These are phyloP conservation scores for Lentinus polychrous DNA, from an alignment of 1,284 basidiomycete genomes.

Conservation along the genomic window DNA sequence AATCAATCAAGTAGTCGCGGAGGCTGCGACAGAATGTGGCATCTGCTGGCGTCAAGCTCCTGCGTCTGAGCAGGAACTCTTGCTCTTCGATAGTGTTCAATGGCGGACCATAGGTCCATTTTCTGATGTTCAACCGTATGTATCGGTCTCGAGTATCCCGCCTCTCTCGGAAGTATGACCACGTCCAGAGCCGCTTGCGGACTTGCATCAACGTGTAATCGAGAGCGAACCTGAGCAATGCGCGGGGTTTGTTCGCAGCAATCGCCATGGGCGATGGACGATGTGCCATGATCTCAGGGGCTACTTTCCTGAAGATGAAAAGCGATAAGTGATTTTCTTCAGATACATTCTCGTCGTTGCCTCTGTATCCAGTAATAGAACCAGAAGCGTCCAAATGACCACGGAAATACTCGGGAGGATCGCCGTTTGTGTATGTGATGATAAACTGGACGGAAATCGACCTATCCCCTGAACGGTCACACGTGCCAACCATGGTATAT, in stretches of 20 bases:
- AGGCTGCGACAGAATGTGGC: slow-evolving; percentile 11
- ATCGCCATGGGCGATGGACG: slow-evolving; percentile 3
- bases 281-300: slow-evolving; percentile 1
- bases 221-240: slow-evolving; percentile 11
- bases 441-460: neutral
- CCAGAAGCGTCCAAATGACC: neutral
- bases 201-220: slow-evolving; percentile 12
- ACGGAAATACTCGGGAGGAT: neutral
- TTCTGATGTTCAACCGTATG: slow-evolving; percentile 9
- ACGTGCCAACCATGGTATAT: slow-evolving; percentile 4
- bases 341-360: neutral
- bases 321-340: neutral
- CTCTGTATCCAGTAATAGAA: neutral
- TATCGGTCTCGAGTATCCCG: slow-evolving; percentile 5
- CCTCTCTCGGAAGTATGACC: slow-evolving; percentile 12
- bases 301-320: neutral
- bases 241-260: neutral
- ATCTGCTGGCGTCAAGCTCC: slow-evolving; percentile 8
- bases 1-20: slow-evolving; percentile 9
- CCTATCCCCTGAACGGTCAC: neutral
- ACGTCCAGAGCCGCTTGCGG: slow-evolving; percentile 11
- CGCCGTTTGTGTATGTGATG: neutral
- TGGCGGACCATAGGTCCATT: slow-evolving; percentile 10
- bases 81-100: slow-evolving; percentile 5
- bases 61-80: slow-evolving; percentile 1